Evolutionary conservation across 192 early-diverging fungal species (phyloP), one percentile per base, ranked within the genome.

Genomic region (Nowakowskiella sp.): DNA sequence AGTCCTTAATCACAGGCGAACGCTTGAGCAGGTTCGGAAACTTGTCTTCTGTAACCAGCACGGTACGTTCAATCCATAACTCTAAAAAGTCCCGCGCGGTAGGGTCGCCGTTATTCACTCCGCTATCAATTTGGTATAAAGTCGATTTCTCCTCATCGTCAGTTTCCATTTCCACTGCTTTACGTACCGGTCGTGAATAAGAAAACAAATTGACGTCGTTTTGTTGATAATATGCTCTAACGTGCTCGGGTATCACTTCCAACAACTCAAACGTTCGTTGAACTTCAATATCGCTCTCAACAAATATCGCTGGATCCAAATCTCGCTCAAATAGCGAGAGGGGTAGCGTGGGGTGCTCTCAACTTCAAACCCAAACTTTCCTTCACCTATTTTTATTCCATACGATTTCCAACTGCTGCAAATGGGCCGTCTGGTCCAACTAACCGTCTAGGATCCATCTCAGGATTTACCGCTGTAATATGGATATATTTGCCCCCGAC

Each of bases 61-160:
- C 70, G 2, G 77, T 85, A 36, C 82, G 86, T 62, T 89, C 86
- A 0, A 79, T 85, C 84, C 85, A 88, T 6, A 90, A 57, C 36
- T 87, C 78, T 23, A 88, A 58, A 61, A 86, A 82, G 33, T 89
- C 86, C 27, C 68, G 66, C 25, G 70, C 71, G 0, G 77, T 70
- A 50, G 85, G 75, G n/a, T 51, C 55, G 0, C 42, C 39, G 13
- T 53, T 44, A n/a, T n/a, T n/a, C n/a, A n/a, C n/a, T n/a, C n/a
- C n/a, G n/a, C n/a, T n/a, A n/a, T 30, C 31, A 31, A 45, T 10
- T 10, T 29, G n/a, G 39, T 30, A 24, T 5, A 59, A 46, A 10
- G 9, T n/a, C 22, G n/a, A 9, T 29, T 36, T 23, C 27, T 29
- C 1, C 36, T 47, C 21, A 31, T 3, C 33, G 49, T 13, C 56